These are phyloP conservation scores for Candida sphagnicola DNA, from an alignment of 805 yeast species.

Conservation along the genomic window DNA sequence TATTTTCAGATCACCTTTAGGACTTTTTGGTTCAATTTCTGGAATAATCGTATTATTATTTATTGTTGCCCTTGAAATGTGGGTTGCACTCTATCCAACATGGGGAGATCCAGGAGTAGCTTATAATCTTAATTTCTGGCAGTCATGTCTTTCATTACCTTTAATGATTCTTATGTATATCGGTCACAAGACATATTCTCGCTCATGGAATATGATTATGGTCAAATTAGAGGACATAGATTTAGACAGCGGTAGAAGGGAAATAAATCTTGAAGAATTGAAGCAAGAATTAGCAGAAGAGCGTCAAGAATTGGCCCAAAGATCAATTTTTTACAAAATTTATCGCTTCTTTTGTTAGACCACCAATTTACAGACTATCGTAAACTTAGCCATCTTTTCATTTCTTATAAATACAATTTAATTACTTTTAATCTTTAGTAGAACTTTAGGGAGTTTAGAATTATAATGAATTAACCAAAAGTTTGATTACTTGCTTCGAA, in stretches of 20 bases:
- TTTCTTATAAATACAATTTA: too few species aligned
- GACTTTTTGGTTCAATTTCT: slow-evolving; percentile 32
- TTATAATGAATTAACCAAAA: too few species aligned
- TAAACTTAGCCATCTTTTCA: too few species aligned
- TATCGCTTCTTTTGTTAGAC: slow-evolving; percentile 32
- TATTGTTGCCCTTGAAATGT: slow-evolving; percentile 34
- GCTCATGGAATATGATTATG: slow-evolving; percentile 26
- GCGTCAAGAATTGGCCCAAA: slow-evolving; percentile 17
- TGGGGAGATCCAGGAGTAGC: slow-evolving; percentile 14
- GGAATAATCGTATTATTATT: slow-evolving; percentile 30
- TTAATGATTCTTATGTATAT: slow-evolving; percentile 43
- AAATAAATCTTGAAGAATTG: slow-evolving; percentile 31
- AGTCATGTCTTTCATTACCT: slow-evolving; percentile 47
- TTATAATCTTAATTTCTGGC: slow-evolving; percentile 42
- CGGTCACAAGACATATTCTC: slow-evolving; percentile 35
- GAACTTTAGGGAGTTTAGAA: too few species aligned
- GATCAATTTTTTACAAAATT: slow-evolving; percentile 30
- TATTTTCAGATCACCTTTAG: slow-evolving; percentile 30
- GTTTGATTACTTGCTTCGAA: too few species aligned
- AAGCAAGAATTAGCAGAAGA: slow-evolving; percentile 41
- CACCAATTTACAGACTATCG: too few species aligned
- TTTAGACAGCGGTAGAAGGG: slow-evolving; percentile 42
- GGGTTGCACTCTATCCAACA: slow-evolving; percentile 38
- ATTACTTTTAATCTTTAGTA: too few species aligned
- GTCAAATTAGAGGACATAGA: slow-evolving; percentile 33